Base-by-base conservation (phyloP, 2,329 filamentous ascomycete genomes). In the Tetracladium maxilliforme region DNA sequence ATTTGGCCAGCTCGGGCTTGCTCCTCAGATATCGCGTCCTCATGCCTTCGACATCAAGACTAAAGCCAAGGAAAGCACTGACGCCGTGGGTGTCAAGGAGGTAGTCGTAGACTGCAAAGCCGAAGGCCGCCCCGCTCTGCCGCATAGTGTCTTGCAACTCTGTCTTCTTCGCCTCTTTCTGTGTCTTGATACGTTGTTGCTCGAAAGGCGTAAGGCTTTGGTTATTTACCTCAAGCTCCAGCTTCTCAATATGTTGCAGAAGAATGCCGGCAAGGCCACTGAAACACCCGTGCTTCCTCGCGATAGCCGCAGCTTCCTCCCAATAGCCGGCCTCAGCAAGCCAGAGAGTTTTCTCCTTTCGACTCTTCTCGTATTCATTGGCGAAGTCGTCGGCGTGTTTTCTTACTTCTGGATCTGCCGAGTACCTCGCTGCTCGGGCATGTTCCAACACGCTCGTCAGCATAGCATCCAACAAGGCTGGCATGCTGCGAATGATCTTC, bases 1-100 rank as follows among this genome's bases (percentile, higher is more conserved):
- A 62, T 39, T 82, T 82, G 15, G 76, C 74, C 33, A 83, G 70
- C 33, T 73, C 64, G 0, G 72, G 66, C 34, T 73, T 69, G 28
- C 69, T 73, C 21, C 80, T 70, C 23, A 98, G 60, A 40, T 84
- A 98, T 25, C 63, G 61, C 1, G 83, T 92, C 28, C 92, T 66
- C 40, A 72, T 76, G n/a, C 56, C 54, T 25, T 67, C 54, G 35
- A 72, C 71, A 40, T 86, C 78, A 28, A 71, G 54, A 14, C 74
- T 60, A 30, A 80, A 80, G 38, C 73, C 64, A 26, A 98, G 61
- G 15, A 94, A 60, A 3, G 66, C 61, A 36, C 71, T 61, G 21
- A 80, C 61, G 22, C 77, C 66, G 28, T 69, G 66, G 38, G 68
- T 64, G 17, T 67, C 59, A 26, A 94, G 74, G 27, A 87, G 62